phyloP scores from a whole-genome alignment of 2,329 filamentous ascomycete species.

The Chaetomiaceae sp. region DNA sequence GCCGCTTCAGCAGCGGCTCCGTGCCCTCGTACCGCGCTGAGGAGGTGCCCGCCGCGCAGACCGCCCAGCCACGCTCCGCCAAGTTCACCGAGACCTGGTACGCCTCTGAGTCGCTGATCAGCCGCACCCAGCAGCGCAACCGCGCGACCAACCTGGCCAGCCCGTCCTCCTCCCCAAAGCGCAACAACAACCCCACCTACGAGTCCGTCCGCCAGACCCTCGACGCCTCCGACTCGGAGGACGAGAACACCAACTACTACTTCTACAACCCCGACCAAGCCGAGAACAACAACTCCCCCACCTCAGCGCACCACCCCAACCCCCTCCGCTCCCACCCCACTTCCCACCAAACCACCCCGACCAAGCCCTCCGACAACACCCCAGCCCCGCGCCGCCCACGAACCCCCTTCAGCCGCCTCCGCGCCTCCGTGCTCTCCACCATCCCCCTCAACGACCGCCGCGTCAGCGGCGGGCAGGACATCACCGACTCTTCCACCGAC shows the following conservation, averaged over 20 bases:
- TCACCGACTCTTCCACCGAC: constrained; percentile 31
- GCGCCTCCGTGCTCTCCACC: constrained; percentile 37
- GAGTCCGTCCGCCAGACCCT: constrained; percentile 41
- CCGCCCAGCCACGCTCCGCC: constrained; percentile 34
- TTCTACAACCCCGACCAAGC: constrained; percentile 22
- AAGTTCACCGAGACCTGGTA: constrained; percentile 52
- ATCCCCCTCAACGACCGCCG: constrained; percentile 40
- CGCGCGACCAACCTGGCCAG: constrained; percentile 31
- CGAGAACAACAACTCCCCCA: constrained; percentile 1
- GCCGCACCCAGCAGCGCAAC: constrained; percentile 48
- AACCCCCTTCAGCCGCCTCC: constrained; percentile 27
- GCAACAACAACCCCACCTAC: constrained; percentile 39
- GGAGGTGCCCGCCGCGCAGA: constrained; percentile 14
- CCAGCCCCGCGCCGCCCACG: constrained; percentile 23
- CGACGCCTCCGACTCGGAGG: constrained; percentile 32
- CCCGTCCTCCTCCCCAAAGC: constrained; percentile 25
- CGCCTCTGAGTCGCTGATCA: constrained; percentile 47
- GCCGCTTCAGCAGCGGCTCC: constrained; percentile 24
- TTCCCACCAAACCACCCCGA: constrained; percentile 21
- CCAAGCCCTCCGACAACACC: constrained; percentile 13
- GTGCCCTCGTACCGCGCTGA: constrained; percentile 22
- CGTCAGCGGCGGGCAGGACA: constrained; percentile 40
- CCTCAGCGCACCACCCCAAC: constrained; percentile 38
- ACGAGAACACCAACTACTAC: constrained; percentile 27
- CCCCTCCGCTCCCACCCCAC: constrained; percentile 49